phyloP scores from a whole-genome alignment of 805 yeast genomes.

The Wickerhamiella galacta region DNA sequence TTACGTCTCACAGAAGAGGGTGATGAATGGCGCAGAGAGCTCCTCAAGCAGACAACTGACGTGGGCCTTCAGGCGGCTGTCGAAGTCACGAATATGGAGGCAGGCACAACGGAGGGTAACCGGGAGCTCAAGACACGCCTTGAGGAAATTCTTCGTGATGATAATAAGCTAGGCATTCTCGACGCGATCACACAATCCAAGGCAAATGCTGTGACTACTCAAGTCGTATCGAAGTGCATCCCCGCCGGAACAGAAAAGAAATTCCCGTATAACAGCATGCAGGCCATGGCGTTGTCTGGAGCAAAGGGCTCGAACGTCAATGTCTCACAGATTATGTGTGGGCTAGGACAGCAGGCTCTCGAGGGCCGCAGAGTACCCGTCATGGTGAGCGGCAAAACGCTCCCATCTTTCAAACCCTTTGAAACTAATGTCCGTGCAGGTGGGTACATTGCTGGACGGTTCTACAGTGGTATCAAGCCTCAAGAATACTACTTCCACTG shows the following conservation, averaged over 20 bases:
- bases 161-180: conserved; percentile 73
- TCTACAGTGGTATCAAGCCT: conserved; percentile 93
- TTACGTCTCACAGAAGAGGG: conserved; percentile 83
- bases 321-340: conserved; percentile 98
- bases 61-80: conserved; percentile 85
- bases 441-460: conserved; percentile 92
- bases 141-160: conserved; percentile 91
- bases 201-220: conserved; percentile 83
- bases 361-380: conserved; percentile 99
- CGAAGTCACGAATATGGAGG: conserved; percentile 75
- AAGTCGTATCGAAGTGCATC: conserved; percentile 84
- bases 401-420: conserved; percentile 90
- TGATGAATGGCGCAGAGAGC: conserved; percentile 72
- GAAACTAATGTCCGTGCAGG: conserved; percentile 98
- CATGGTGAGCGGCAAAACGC: conserved; percentile 94
- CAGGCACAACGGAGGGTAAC: conserved; percentile 33
- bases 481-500: conserved; percentile 99
- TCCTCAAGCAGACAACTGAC: conserved; percentile 58
- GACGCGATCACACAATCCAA: conserved; percentile 93
- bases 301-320: conserved; percentile 98
- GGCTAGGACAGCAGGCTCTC: conserved; percentile 95
- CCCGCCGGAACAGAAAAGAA: conserved; percentile 92
- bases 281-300: conserved; percentile 97
- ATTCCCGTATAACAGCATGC: conserved; percentile 95
- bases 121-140: conserved; percentile 71